Evolutionary conservation across 2,329 filamentous ascomycete species (phyloP).

Genomic region (Didymosphaeria variabile): DNA sequence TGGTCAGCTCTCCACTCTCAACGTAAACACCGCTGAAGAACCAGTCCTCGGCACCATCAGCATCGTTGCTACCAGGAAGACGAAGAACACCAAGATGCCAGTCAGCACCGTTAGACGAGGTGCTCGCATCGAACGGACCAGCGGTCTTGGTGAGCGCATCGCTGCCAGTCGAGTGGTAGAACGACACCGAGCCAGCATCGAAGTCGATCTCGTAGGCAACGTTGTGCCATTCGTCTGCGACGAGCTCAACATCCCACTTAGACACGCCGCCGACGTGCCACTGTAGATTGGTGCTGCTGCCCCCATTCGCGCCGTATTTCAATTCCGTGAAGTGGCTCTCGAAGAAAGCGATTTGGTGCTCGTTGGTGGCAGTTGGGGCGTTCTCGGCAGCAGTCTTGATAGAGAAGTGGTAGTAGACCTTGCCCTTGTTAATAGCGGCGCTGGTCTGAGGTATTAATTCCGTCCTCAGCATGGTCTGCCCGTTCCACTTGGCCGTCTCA

Average conservation of each 20-base stretch:
- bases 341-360: slow-evolving; percentile 73
- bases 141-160: slow-evolving; percentile 67
- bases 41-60: slow-evolving; percentile 68
- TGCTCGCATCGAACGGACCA: slow-evolving; percentile 66
- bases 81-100: slow-evolving; percentile 78
- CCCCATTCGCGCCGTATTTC: slow-evolving; percentile 65
- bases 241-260: slow-evolving; percentile 70
- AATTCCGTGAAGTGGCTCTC: slow-evolving; percentile 79
- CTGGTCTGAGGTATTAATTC: slow-evolving; percentile 77
- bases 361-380: slow-evolving; percentile 67
- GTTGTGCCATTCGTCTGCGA: slow-evolving; percentile 75
- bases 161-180: slow-evolving; percentile 74
- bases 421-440: slow-evolving; percentile 70
- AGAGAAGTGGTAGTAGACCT: slow-evolving; percentile 77
- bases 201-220: slow-evolving; percentile 79
- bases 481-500: slow-evolving; percentile 73
- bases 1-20: slow-evolving; percentile 63
- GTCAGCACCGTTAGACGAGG: slow-evolving; percentile 73
- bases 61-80: slow-evolving; percentile 67
- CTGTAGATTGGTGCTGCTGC: slow-evolving; percentile 64
- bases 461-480: slow-evolving; percentile 73
- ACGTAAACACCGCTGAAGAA: slow-evolving; percentile 78
- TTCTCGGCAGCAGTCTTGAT: slow-evolving; percentile 68
- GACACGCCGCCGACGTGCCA: slow-evolving; percentile 70
- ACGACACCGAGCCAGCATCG: slow-evolving; percentile 66